These are phyloP conservation scores for Psilocybe azurescens DNA, from an alignment of 768 basidiomycete species.

Conservation along the genomic window DNA sequence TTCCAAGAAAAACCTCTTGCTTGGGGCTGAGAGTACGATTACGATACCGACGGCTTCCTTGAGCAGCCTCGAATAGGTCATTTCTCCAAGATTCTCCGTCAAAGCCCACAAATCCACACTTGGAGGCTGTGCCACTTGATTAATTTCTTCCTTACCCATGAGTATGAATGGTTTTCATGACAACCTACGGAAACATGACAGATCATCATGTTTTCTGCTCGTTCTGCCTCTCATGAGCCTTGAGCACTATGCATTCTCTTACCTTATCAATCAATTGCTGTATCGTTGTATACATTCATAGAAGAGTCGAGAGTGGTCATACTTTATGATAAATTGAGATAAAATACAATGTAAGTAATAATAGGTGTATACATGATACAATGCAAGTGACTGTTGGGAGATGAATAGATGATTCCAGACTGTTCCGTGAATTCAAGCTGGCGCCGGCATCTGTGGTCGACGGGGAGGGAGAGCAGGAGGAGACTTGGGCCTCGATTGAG, in stretches of 20 bases:
- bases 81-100: not conserved
- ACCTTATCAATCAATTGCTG: not conserved
- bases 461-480: conserved; percentile 37
- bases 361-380: conserved; percentile 13
- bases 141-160: not conserved
- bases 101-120: not conserved
- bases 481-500: conserved; percentile 12
- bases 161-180: conserved; percentile 6
- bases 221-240: not conserved
- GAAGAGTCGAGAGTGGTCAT: not conserved
- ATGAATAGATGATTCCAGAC: not conserved
- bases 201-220: conserved; percentile 11
- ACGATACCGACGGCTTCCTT: too few species aligned
- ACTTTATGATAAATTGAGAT: conserved; percentile 9
- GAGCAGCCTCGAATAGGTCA: not conserved
- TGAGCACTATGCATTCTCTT: not conserved
- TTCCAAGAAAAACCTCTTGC: not conserved
- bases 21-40: not conserved
- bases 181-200: conserved; percentile 11
- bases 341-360: conserved; percentile 17
- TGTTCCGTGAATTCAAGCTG: conserved; percentile 9
- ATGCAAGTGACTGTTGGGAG: conserved; percentile 2
- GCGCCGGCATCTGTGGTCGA: conserved; percentile 26
- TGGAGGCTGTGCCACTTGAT: not conserved
- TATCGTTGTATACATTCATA: not conserved